Evolutionary conservation across 1,284 basidiomycete species (phyloP).

Genomic region (Coriolopsis trogii): DNA sequence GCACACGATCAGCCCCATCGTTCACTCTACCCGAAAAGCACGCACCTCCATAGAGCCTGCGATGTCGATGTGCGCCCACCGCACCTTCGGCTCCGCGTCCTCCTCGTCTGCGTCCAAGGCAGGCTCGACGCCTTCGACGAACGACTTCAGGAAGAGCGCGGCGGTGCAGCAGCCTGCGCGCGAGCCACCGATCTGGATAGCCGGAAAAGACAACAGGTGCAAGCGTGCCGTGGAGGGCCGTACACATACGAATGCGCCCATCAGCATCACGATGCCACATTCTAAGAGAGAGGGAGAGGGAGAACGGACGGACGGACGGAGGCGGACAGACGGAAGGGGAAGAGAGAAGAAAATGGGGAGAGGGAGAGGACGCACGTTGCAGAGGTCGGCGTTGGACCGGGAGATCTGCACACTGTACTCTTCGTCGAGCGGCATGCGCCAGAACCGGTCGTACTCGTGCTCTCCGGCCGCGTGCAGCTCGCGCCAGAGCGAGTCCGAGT

Average conservation of each 20-base stretch:
- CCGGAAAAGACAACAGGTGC: neutral
- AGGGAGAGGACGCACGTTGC: constrained; percentile 59
- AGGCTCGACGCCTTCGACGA: constrained; percentile 73
- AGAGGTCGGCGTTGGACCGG: constrained; percentile 80
- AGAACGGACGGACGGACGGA: constrained; percentile 13
- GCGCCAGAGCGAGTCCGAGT: constrained; percentile 75
- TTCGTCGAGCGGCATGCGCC: constrained; percentile 85
- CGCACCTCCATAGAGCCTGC: constrained; percentile 79
- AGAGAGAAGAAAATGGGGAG: neutral
- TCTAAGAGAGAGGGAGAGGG: too few species aligned
- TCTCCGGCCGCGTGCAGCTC: constrained; percentile 73
- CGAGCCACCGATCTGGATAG: constrained; percentile 65
- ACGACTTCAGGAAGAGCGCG: constrained; percentile 85
- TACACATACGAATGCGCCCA: neutral
- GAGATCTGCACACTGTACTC: constrained; percentile 80
- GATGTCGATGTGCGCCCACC: constrained; percentile 87
- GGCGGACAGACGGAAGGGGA: neutral
- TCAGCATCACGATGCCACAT: too few species aligned
- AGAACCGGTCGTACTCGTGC: constrained; percentile 79
- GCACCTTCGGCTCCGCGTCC: constrained; percentile 51
- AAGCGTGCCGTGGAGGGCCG: too few species aligned
- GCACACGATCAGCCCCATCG: neutral
- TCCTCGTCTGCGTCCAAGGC: too few species aligned
- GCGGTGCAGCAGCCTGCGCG: constrained; percentile 82
- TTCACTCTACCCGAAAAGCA: neutral